Evolutionary conservation across 148 eudicot genomes (phyloP).

Genomic region (Camellia sinensis): DNA sequence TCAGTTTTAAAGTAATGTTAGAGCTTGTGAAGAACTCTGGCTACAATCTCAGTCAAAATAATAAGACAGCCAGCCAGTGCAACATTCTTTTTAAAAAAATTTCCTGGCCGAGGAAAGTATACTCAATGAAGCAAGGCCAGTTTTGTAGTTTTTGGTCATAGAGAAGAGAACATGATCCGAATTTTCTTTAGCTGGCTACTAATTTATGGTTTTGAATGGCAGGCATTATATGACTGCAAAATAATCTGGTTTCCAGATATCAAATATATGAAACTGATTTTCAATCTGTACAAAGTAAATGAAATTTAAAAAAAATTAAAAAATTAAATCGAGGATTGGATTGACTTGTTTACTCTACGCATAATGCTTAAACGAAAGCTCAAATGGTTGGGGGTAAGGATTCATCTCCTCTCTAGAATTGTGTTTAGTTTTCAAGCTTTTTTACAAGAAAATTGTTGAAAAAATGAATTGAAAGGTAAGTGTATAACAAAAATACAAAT

Average conservation of each 20-base stretch:
- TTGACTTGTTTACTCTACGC: too few species aligned
- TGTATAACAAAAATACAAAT: too few species aligned
- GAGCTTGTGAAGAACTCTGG: background rate
- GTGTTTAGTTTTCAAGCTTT: too few species aligned
- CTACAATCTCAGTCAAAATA: background rate
- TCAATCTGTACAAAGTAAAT: background rate
- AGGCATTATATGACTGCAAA: background rate
- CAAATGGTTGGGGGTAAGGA: too few species aligned
- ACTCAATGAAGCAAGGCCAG: background rate
- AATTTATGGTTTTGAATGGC: background rate
- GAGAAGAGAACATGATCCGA: background rate
- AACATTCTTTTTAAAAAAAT: background rate
- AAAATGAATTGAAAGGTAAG: too few species aligned
- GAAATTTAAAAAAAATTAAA: too few species aligned
- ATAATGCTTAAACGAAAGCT: too few species aligned
- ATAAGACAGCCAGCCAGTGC: background rate
- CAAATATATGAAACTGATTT: background rate
- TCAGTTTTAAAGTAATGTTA: background rate
- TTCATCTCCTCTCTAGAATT: too few species aligned
- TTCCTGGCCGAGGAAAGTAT: background rate
- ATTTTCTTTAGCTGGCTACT: background rate
- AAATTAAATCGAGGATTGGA: too few species aligned
- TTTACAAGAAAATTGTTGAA: too few species aligned
- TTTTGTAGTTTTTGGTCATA: slow-evolving; percentile 5
- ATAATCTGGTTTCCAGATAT: background rate